Conservation (phyloP, 306 rosid species). For the Astragalus membranaceus region DNA sequence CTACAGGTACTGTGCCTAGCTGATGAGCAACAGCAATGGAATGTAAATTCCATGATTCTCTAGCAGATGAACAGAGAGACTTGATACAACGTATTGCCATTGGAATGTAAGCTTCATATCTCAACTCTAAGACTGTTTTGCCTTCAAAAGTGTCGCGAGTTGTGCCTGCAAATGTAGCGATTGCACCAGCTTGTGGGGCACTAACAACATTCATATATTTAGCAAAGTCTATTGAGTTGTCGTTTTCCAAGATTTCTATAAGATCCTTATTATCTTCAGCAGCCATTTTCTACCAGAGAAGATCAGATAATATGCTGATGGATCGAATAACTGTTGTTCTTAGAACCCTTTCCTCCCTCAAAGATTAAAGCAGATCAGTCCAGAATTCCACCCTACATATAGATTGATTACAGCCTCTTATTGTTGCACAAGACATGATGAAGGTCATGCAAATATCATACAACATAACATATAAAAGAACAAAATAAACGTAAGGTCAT, state of each 20-base stretch:
- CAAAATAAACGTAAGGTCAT: background rate
- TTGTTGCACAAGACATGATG: background rate
- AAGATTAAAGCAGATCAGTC: background rate
- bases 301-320: background rate
- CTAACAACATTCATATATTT: slow-evolving; percentile 61
- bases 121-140: slow-evolving; percentile 73
- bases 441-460: slow-evolving; percentile 1
- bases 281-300: slow-evolving; percentile 38
- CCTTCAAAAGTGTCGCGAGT: slow-evolving; percentile 79
- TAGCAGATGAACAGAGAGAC: slow-evolving; percentile 65
- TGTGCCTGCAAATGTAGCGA: slow-evolving; percentile 88
- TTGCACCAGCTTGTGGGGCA: slow-evolving; percentile 81
- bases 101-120: slow-evolving; percentile 76
- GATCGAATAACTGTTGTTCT: background rate
- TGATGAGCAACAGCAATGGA: slow-evolving; percentile 81
- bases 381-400: background rate
- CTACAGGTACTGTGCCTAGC: slow-evolving; percentile 72
- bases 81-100: slow-evolving; percentile 76
- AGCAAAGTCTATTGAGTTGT: slow-evolving; percentile 41
- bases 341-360: background rate
- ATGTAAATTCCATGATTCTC: slow-evolving; percentile 70
- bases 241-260: slow-evolving; percentile 67
- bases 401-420: slow-evolving; percentile 8
- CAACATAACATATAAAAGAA: background rate
- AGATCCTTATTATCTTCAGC: slow-evolving; percentile 54